These are phyloP conservation scores for Aciculoconidium aculeatum DNA, from an alignment of 805 yeast species.

Conservation along the genomic window DNA sequence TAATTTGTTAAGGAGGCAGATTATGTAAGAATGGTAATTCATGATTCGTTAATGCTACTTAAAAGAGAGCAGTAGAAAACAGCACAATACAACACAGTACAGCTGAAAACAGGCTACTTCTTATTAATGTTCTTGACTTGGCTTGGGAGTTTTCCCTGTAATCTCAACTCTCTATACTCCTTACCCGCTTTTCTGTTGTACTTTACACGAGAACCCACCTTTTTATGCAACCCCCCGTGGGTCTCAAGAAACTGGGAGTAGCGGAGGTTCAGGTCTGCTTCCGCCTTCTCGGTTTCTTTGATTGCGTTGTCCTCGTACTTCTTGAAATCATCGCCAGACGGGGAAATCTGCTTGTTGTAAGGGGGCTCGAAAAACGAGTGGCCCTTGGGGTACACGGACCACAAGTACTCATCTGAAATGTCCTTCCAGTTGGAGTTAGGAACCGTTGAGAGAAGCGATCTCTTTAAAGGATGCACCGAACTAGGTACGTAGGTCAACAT, in stretches of 20 bases:
- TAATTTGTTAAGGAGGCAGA: too few relatives aligned
- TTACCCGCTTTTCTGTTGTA: slow-evolving; percentile 30
- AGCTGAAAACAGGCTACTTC: too few relatives aligned
- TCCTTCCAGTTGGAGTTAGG: slow-evolving; percentile 30
- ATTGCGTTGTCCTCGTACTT: slow-evolving; percentile 29
- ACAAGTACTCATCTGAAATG: slow-evolving; percentile 34
- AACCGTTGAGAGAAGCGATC: slow-evolving; percentile 35
- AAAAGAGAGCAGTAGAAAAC: too few relatives aligned
- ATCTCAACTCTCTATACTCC: slow-evolving; percentile 27
- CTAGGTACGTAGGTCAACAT: slow-evolving; percentile 2
- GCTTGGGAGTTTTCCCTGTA: too few relatives aligned
- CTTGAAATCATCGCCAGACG: slow-evolving; percentile 23
- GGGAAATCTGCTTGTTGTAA: slow-evolving; percentile 17
- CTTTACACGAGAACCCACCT: slow-evolving; percentile 25
- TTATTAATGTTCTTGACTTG: too few relatives aligned
- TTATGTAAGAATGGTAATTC: too few relatives aligned
- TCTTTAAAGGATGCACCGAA: slow-evolving; percentile 27
- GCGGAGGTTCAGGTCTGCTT: slow-evolving; percentile 15
- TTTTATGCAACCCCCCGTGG: slow-evolving; percentile 12
- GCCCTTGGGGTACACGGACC: slow-evolving; percentile 33
- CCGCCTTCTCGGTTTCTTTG: slow-evolving; percentile 15
- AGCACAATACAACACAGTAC: too few relatives aligned
- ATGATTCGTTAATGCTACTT: too few relatives aligned
- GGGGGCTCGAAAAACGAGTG: slow-evolving; percentile 32
- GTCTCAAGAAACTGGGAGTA: slow-evolving; percentile 15